Conservation (phyloP, 257 asterid genomes). For the Forsythia viridissima region DNA sequence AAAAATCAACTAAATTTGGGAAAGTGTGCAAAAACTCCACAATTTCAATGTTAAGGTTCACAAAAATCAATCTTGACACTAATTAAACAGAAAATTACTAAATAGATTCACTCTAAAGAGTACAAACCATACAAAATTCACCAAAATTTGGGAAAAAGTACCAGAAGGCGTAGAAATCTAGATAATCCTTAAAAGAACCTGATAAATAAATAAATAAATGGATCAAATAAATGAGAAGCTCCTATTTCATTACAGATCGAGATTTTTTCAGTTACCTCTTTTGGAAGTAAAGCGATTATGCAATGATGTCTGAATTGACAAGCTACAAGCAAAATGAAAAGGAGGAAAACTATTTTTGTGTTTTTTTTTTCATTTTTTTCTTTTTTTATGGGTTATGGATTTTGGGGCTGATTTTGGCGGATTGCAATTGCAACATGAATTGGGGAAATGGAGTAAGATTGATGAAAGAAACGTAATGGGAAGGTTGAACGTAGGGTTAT, state of each 20-base stretch:
- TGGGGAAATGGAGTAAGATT: too few relatives aligned
- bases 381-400: too few relatives aligned
- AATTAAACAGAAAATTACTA: not conserved
- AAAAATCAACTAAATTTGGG: too few relatives aligned
- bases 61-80: too few relatives aligned
- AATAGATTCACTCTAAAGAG: constrained; percentile 1
- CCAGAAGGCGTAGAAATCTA: constrained; percentile 32
- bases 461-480: too few relatives aligned
- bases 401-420: too few relatives aligned
- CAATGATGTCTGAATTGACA: constrained; percentile 31
- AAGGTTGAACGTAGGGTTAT: too few relatives aligned
- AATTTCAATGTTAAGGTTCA: too few relatives aligned
- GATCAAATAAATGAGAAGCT: constrained; percentile 31
- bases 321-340: not conserved
- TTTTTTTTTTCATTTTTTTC: too few relatives aligned
- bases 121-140: constrained; percentile 37
- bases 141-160: constrained; percentile 21
- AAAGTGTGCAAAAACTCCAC: too few relatives aligned
- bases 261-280: constrained; percentile 10
- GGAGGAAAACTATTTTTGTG: too few relatives aligned
- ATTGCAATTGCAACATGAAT: too few relatives aligned
- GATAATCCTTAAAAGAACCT: not conserved
- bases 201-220: not conserved
- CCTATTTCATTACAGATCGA: constrained; percentile 24
- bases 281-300: constrained; percentile 36